Percentiles rank a stretch among this genome's conserved stretches.
Conservation (phyloP, 495 filamentous ascomycete genomes). For the Aspergillus egyptiacus region DNA sequence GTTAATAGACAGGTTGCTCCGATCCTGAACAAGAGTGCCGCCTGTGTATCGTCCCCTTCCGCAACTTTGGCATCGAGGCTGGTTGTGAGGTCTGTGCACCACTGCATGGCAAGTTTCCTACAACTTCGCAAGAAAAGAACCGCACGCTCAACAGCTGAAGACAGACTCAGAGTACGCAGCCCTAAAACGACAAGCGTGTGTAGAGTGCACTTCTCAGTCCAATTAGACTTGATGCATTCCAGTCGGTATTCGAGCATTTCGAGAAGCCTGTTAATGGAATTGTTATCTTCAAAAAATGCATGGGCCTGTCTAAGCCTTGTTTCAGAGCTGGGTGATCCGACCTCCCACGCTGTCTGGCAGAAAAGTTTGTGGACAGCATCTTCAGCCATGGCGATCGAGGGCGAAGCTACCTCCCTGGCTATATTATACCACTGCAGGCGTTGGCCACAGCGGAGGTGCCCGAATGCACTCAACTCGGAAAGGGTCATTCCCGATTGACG, state of each 20-base stretch:
- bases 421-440: constrained; percentile 49
- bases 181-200: constrained; percentile 32
- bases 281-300: constrained; percentile 15
- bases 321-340: constrained; percentile 24
- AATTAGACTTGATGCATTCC: constrained; percentile 36
- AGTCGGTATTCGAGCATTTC: constrained; percentile 21
- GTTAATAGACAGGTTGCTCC: constrained; percentile 27
- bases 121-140: constrained; percentile 12
- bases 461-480: constrained; percentile 46
- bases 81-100: constrained; percentile 8
- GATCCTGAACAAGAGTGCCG: constrained; percentile 23
- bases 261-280: constrained; percentile 16
- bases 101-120: constrained; percentile 8
- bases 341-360: constrained; percentile 42
- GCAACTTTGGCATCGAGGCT: background rate
- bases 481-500: constrained; percentile 37
- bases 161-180: constrained; percentile 32
- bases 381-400: constrained; percentile 37
- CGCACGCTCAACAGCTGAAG: constrained; percentile 5
- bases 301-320: constrained; percentile 18
- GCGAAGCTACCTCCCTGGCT: constrained; percentile 19
- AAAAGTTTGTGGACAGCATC: constrained; percentile 34
- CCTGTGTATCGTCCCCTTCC: constrained; percentile 12
- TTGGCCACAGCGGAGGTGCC: constrained; percentile 39
- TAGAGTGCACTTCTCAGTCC: constrained; percentile 35